Conservation (phyloP, 2,329 filamentous ascomycete genomes). For the Phialophora chinensis region DNA sequence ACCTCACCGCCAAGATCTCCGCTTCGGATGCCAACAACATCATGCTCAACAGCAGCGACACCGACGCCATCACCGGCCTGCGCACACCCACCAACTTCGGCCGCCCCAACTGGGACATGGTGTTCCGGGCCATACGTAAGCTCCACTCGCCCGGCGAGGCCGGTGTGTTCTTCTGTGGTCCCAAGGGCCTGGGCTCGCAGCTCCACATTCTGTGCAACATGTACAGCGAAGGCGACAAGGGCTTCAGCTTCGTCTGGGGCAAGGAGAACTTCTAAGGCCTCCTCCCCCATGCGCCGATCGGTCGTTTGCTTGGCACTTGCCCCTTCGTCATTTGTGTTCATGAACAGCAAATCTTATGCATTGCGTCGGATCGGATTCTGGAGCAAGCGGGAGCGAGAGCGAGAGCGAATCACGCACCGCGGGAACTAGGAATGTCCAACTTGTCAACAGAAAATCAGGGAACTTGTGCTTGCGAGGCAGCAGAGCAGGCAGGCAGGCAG, state of each 20-base stretch:
- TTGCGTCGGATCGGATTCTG: constrained; percentile 1
- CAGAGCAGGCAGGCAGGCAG: neutral
- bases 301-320: constrained; percentile 3
- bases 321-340: constrained; percentile 7
- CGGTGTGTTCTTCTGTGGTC: constrained; percentile 84
- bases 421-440: neutral
- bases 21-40: constrained; percentile 85
- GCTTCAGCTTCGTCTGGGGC: constrained; percentile 63
- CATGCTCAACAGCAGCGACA: constrained; percentile 83
- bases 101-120: constrained; percentile 87
- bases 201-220: constrained; percentile 86
- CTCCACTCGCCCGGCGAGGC: constrained; percentile 75
- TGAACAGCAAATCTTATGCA: constrained; percentile 6
- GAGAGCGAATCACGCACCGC: neutral
- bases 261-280: constrained; percentile 59
- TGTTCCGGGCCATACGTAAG: constrained; percentile 82
- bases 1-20: constrained; percentile 86
- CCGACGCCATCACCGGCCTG: constrained; percentile 82
- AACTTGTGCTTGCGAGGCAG: constrained; percentile 1
- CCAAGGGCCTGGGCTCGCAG: constrained; percentile 76
- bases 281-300: neutral
- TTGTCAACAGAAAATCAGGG: constrained; percentile 18
- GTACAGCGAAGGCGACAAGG: constrained; percentile 69
- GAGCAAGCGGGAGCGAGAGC: neutral
- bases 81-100: constrained; percentile 85